Base-by-base conservation (phyloP, 2,329 filamentous ascomycete species). In the Whalleya microplaca region DNA sequence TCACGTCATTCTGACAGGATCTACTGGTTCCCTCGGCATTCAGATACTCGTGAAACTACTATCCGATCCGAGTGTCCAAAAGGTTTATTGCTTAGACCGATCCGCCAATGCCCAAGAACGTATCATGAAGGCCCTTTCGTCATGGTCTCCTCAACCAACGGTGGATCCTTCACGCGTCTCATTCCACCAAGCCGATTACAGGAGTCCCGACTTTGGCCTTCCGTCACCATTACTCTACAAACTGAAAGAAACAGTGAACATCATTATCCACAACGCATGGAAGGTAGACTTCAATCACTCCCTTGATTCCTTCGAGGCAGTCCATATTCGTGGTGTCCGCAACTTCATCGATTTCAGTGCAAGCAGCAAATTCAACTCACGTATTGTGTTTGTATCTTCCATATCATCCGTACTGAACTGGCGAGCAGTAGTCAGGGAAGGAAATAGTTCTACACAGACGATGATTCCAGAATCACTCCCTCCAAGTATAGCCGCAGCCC, bases 11-110 rank as follows among this genome's bases (percentile, higher is more conserved):
- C 47, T 75, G 14, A 75, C 73, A 3, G 72, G 73, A 1, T 69
- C 67, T 0, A 75, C 72, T 2, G 73, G 72, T 12, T 69, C 71
- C 0, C 62, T 74, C 0, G 72, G 73, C 1, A 69, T 64, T 21
- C 72, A 72, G 51, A 48, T 74, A 2, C 66, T 75, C 0, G 58
- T 71, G 16, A 55, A 55, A 14, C 56, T 74, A 1, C 64, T 75
- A 3, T 51, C 41, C 7, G 63, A 69, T 9, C 47, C 61, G 1
- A 51, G 41, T 1, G 62, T 74, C 2, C 55, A 43, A 2, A 67
- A 68, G 18, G 56, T 75, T 21, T 68, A 64, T 49, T 73, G 61
- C 21, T 50, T 65, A 0, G 56, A 65, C 41, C 61, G 61, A 10
- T 54, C 61, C 5, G 20, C 19, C 10, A 50, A 58, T 14, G 63